Base-by-base conservation (phyloP, 2,329 filamentous ascomycete genomes). In the Anthostomella pinea region DNA sequence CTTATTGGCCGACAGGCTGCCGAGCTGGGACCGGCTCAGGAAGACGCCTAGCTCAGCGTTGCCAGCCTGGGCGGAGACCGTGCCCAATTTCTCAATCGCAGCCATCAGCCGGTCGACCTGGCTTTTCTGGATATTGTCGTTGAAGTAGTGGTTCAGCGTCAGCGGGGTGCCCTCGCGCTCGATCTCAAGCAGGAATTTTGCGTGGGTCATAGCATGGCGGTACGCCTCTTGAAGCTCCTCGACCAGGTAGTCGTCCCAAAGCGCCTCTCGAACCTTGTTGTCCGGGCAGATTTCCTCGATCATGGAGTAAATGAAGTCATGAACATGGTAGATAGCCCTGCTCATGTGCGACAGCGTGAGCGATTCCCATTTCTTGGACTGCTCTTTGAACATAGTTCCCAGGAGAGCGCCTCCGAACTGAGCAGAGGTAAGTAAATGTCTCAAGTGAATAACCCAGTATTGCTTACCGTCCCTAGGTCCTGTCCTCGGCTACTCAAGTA, bases 131-230 rank as follows among this genome's bases (percentile, higher is more conserved):
- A 67, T 41, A 1, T 45, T 43, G 3, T 51, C 45, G 28, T 63
- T 70, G 47, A 79, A 77, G 35, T 69, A 71, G 40, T 70, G 65
- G 33, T 78, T 76, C 6, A 68, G 49, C 0, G 76, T 80, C 22
- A 67, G 49, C 0, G 67, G 68, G 2, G 44, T 58, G 4, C 64
- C 65, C 3, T 59, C 52, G 10, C 63, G 58, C 49, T 81, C 75
- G n/a, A 76, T 67, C 4, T 59, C 33, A 3, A 80, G 54, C 3
- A 80, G 57, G 34, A 72, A 72, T 0, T 51, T 49, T 2, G 66
- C 62, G 26, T 74, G 64, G 0, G 66, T 49, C 19, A 74, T 56
- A 3, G 72, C 71, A 13, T 39, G 53, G 25, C 58, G 52, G 38
- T 79, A 77, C 3, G 57, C 56, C 3, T 52, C 46, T 7, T 62